Percentiles rank a stretch among this genome's conserved stretches.
phyloP scores from a whole-genome alignment of 2,329 filamentous ascomycete species.

The Penicillium occitanis region DNA sequence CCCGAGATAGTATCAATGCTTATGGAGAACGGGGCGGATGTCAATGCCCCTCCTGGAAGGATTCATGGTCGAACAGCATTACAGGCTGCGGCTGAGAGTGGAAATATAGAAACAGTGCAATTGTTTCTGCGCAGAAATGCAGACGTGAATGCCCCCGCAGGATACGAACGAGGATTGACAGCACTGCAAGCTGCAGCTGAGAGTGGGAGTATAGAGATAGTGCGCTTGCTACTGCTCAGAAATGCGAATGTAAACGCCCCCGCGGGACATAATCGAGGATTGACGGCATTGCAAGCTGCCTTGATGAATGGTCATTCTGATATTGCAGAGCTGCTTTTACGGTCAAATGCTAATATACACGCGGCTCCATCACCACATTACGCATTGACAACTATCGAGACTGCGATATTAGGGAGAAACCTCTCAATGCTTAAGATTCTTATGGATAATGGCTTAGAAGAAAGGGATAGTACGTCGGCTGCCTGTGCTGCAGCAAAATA shows the following conservation, averaged over 20 bases:
- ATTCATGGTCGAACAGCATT: background rate
- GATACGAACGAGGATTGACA: background rate
- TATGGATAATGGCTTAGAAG: background rate
- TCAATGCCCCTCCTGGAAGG: background rate
- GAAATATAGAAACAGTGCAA: background rate
- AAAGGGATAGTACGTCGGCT: background rate
- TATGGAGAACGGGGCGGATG: background rate
- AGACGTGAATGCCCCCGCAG: conserved; percentile 23
- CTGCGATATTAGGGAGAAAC: background rate
- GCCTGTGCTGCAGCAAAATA: background rate
- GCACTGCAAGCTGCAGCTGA: background rate
- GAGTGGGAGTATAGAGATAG: background rate
- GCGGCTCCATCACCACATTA: background rate
- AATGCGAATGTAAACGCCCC: conserved; percentile 25
- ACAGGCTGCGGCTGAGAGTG: background rate
- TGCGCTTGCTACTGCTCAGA: background rate
- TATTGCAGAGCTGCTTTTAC: background rate
- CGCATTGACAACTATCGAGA: background rate
- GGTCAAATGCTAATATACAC: conserved; percentile 3
- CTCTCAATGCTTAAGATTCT: background rate
- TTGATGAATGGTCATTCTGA: conserved; percentile 3
- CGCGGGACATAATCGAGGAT: background rate
- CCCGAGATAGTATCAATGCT: background rate
- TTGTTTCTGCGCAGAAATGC: conserved; percentile 17
- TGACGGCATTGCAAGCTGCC: conserved; percentile 25